Evolutionary conservation across 768 basidiomycete genomes (phyloP), one percentile per base, ranked within the genome.

Genomic region (Hydnomerulius pinastri): DNA sequence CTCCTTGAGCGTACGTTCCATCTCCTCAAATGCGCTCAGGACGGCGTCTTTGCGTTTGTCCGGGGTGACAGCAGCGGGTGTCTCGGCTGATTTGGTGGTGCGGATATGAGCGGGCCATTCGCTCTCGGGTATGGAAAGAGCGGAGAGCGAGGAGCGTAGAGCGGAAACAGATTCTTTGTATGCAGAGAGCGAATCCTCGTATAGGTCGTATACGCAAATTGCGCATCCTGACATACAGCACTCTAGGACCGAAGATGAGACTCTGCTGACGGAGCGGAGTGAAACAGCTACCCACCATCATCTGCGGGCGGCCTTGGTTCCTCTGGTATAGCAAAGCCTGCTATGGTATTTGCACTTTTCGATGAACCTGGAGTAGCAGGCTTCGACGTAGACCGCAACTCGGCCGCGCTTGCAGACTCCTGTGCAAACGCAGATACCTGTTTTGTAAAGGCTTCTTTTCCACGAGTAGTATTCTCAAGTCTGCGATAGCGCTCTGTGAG

Each of bases 201-300:
- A 92, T 21, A 93, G 66, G 58, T 92, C 91, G 69, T 95, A 90
- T 7, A 95, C 87, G 66, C 93, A 95, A n/a, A 94, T 70, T 0
- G 92, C 89, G 62, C 93, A 96, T 25, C 90, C 90, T 2, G 91
- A 92, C 92, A 95, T 95, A 73, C 92, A 96, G 67, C 92, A 94
- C 68, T 93, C 92, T 93, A 56, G 9, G 4, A 17, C n/a, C 32
- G 13, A 23, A 17, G 12, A 45, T 15, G 35, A 33, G 18, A 32
- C 32, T 32, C 37, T 45, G 27, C 25, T 37, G 20, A n/a, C 29
- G 15, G 49, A 20, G 44, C 24, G 4, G 32, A 6, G 17, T 2
- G 33, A 6, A 17, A n/a, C n/a, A 51, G 4, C 4, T 2, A 52
- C 78, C 21, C 54, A 86, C 88, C 88, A 63, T 91, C 88, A 40